A percentile compares a stretch with the other conserved stretches of the same genome.
Evolutionary conservation across 2,329 filamentous ascomycete species (phyloP).

Genomic region (Nannizzia gypsea): DNA sequence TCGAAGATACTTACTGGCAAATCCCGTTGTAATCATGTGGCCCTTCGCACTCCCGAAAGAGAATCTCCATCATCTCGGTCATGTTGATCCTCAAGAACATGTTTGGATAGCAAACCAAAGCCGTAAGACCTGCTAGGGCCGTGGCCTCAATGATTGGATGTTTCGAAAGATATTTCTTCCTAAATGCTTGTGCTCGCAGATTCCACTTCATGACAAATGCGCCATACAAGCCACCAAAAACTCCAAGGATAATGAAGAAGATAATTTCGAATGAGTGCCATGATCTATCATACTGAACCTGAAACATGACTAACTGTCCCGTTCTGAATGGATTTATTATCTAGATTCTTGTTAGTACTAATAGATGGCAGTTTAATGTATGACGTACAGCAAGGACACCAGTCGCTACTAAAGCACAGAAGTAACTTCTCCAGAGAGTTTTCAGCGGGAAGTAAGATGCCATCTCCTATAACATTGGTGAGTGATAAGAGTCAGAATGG

Average conservation of each 20-base stretch:
- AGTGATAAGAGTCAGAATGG: neutral
- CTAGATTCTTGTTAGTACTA: slow-evolving; percentile 22
- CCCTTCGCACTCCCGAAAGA: slow-evolving; percentile 88
- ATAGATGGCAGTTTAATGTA: neutral
- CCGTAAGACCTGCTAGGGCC: slow-evolving; percentile 68
- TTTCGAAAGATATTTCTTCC: slow-evolving; percentile 77
- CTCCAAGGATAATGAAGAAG: slow-evolving; percentile 82
- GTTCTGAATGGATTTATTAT: slow-evolving; percentile 97
- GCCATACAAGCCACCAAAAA: slow-evolving; percentile 90
- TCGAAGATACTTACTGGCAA: slow-evolving; percentile 51
- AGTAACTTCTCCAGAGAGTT: slow-evolving; percentile 96
- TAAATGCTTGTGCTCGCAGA: slow-evolving; percentile 75
- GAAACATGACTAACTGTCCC: slow-evolving; percentile 97
- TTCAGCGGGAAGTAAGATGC: slow-evolving; percentile 92
- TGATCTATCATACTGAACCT: slow-evolving; percentile 84
- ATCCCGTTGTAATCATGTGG: slow-evolving; percentile 79
- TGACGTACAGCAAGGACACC: slow-evolving; percentile 61
- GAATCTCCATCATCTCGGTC: slow-evolving; percentile 98
- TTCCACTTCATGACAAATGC: slow-evolving; percentile 99
- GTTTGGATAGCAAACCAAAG: slow-evolving; percentile 92
- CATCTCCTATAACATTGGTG: slow-evolving; percentile 54
- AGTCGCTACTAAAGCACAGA: slow-evolving; percentile 90
- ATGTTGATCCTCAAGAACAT: slow-evolving; percentile 93
- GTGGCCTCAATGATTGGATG: slow-evolving; percentile 83
- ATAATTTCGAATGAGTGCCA: slow-evolving; percentile 97